Percentiles rank a stretch among this genome's conserved stretches.
phyloP scores from a whole-genome alignment of 1,284 basidiomycete species.

The Exobasidium rhododendri region DNA sequence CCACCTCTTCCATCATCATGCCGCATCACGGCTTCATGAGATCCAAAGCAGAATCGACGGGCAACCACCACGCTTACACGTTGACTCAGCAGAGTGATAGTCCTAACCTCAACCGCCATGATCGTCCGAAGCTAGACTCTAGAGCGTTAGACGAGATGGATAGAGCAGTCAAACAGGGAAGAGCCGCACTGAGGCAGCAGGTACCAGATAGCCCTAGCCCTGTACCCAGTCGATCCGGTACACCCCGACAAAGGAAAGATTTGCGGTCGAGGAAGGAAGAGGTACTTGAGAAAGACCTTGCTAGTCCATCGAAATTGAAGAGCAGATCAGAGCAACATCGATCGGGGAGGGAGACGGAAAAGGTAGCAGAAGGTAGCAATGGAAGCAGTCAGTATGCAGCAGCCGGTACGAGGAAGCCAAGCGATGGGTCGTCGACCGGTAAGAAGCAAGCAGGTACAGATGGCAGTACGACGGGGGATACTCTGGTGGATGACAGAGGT shows the following conservation, averaged over 20 bases:
- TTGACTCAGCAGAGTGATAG: constrained; percentile 28
- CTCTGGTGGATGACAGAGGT: constrained; percentile 5
- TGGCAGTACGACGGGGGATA: background rate
- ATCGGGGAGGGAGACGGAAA: background rate
- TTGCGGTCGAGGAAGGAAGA: background rate
- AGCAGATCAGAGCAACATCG: background rate
- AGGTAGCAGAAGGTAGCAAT: constrained; percentile 2
- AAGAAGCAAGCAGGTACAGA: constrained; percentile 5
- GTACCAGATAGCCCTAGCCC: background rate
- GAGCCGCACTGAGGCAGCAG: background rate
- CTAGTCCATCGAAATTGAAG: background rate
- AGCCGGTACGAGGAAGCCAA: constrained; percentile 12
- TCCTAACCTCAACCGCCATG: constrained; percentile 21
- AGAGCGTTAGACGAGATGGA: constrained; percentile 1
- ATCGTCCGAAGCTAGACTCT: constrained; percentile 27
- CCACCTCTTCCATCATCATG: background rate
- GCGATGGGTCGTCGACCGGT: constrained; percentile 6
- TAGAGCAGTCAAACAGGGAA: background rate
- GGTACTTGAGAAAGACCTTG: background rate
- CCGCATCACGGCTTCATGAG: constrained; percentile 15
- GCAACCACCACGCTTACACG: constrained; percentile 33
- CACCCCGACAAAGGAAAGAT: background rate
- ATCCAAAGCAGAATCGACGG: constrained; percentile 26
- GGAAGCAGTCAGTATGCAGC: constrained; percentile 1
- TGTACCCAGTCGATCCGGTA: background rate